Conservation (phyloP, 2,329 filamentous ascomycete genomes). For the Capronia americana region DNA sequence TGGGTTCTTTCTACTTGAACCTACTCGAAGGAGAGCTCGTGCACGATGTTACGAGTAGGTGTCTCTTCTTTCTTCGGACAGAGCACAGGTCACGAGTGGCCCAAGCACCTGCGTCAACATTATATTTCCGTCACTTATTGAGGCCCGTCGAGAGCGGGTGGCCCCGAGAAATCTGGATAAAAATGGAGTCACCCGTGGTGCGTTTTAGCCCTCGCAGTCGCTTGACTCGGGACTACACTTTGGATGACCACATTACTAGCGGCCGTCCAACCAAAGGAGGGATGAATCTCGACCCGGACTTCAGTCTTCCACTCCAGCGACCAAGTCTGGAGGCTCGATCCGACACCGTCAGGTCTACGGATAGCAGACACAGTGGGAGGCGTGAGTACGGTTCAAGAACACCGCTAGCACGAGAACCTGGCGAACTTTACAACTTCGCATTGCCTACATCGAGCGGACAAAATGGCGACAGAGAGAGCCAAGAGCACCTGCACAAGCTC, state of each 20-base stretch:
- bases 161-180: neutral
- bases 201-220: slow-evolving; percentile 12
- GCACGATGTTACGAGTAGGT: neutral
- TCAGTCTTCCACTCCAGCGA: neutral
- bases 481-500: slow-evolving; percentile 29
- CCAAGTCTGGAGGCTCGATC: neutral
- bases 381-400: neutral
- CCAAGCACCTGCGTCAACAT: neutral
- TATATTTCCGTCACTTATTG: neutral
- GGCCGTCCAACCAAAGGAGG: neutral
- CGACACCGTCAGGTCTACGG: neutral
- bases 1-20: neutral
- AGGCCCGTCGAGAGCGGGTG: neutral
- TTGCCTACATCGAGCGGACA: neutral
- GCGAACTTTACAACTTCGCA: neutral
- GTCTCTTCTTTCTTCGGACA: neutral
- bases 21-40: neutral
- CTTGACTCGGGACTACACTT: slow-evolving; percentile 23
- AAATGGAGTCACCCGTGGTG: slow-evolving; percentile 20
- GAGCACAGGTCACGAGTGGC: neutral
- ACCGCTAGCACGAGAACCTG: neutral
- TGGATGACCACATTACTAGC: slow-evolving; percentile 6
- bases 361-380: neutral
- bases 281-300: slow-evolving; percentile 4
- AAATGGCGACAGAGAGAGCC: slow-evolving; percentile 5